Conservation (phyloP, 305 asterid species). For the Ajuga reptans region DNA sequence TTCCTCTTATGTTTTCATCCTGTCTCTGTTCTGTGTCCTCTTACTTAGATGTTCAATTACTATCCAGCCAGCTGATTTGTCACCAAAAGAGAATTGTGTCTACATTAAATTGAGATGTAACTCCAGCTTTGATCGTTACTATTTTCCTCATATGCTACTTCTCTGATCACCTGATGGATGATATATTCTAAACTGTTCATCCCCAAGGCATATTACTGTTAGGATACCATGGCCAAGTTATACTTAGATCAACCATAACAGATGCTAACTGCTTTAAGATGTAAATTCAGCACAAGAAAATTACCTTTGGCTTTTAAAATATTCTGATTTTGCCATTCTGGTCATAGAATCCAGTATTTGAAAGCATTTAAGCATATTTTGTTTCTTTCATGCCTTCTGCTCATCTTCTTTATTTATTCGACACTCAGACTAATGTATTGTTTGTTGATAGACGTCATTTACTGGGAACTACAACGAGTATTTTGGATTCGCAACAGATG, state of each 20-base stretch:
- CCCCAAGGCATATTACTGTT: conserved; percentile 2
- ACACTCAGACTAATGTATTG: conserved; percentile 25
- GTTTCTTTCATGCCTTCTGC: conserved; percentile 6
- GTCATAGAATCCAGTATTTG: conserved; percentile 1
- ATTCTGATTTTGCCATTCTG: not conserved
- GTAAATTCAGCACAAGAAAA: not conserved
- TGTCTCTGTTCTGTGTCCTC: not conserved
- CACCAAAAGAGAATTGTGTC: not conserved
- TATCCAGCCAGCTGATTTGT: not conserved
- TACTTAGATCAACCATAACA: not conserved
- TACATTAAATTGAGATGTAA: not conserved
- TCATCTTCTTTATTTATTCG: conserved; percentile 6
- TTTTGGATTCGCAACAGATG: conserved; percentile 79
- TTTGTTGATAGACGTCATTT: conserved; percentile 54
- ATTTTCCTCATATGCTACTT: not conserved
- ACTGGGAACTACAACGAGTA: conserved; percentile 94
- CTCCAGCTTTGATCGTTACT: not conserved
- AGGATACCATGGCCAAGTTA: conserved; percentile 1
- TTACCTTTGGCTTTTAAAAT: conserved; percentile 3
- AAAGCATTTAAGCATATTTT: conserved; percentile 14
- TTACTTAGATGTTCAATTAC: conserved; percentile 4
- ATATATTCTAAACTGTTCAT: conserved; percentile 2
- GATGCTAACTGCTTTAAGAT: not conserved
- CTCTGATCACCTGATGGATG: not conserved
- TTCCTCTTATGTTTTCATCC: not conserved